Conservation (phyloP, 2,329 filamentous ascomycete species). For the Nectriaceae sp. region DNA sequence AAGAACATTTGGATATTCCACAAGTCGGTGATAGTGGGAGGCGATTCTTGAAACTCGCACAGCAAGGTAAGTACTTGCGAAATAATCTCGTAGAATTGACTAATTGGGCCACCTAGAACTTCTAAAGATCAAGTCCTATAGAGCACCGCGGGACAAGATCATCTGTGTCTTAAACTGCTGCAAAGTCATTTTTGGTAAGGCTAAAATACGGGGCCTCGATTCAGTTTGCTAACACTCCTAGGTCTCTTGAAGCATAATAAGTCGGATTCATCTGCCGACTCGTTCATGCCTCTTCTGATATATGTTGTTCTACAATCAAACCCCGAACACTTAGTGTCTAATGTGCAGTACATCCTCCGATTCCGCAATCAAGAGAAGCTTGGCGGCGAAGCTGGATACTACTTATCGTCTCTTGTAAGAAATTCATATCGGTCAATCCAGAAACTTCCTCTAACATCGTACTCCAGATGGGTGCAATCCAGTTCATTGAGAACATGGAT, state of each 20-base stretch:
- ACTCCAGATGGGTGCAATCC: conserved; percentile 79
- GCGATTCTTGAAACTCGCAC: conserved; percentile 84
- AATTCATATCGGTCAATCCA: not conserved
- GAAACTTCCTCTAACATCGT: not conserved
- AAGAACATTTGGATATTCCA: conserved; percentile 92
- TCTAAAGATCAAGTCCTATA: conserved; percentile 93
- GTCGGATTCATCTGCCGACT: conserved; percentile 92
- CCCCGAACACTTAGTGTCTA: conserved; percentile 92
- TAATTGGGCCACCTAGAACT: conserved; percentile 64
- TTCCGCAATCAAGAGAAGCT: conserved; percentile 98
- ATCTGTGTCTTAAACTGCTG: conserved; percentile 98
- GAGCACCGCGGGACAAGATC: conserved; percentile 96
- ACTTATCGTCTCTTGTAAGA: conserved; percentile 85
- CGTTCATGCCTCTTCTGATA: conserved; percentile 92
- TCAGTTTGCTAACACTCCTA: conserved; percentile 33
- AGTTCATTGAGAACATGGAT: conserved; percentile 96
- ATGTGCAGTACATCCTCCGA: conserved; percentile 95
- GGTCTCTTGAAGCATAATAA: conserved; percentile 89
- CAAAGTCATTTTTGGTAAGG: conserved; percentile 94
- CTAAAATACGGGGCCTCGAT: not conserved
- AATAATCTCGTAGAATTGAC: not conserved
- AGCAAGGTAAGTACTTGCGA: conserved; percentile 64
- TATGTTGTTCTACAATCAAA: conserved; percentile 95
- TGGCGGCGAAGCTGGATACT: conserved; percentile 96
- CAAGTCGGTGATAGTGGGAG: conserved; percentile 81